Conservation (phyloP, 1,284 basidiomycete genomes). For the Ustilago vetiveriae region DNA sequence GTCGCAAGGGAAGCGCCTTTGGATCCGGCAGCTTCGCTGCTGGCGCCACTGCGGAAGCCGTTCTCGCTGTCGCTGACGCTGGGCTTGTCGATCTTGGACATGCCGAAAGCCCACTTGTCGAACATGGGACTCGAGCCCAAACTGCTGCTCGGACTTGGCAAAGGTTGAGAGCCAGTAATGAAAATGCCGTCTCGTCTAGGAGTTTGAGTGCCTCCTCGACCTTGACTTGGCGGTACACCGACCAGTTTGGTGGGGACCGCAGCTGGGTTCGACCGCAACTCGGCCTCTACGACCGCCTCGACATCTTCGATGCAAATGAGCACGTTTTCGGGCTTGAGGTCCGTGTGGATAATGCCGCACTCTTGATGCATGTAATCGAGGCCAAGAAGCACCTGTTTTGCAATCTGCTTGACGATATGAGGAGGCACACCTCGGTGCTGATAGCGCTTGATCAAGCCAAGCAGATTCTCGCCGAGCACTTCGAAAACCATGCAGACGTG, state of each 20-base stretch:
- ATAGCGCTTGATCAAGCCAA: slow-evolving; percentile 94
- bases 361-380: slow-evolving; percentile 97
- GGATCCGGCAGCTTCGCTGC: slow-evolving; percentile 48
- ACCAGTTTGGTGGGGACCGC: slow-evolving; percentile 81
- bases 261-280: slow-evolving; percentile 75
- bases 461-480: slow-evolving; percentile 96
- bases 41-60: slow-evolving; percentile 45
- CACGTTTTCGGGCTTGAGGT: slow-evolving; percentile 98
- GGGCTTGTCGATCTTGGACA: slow-evolving; percentile 74
- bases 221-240: slow-evolving; percentile 93
- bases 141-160: slow-evolving; percentile 80
- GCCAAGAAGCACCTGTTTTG: slow-evolving; percentile 93
- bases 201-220: slow-evolving; percentile 95
- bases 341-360: slow-evolving; percentile 84
- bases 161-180: slow-evolving; percentile 92
- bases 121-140: slow-evolving; percentile 81
- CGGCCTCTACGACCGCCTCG: slow-evolving; percentile 88
- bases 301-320: slow-evolving; percentile 97
- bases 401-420: slow-evolving; percentile 92
- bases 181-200: slow-evolving; percentile 86
- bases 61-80: slow-evolving; percentile 50
- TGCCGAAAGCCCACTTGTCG: slow-evolving; percentile 90
- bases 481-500: slow-evolving; percentile 99
- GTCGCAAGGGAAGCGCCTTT: slow-evolving; percentile 43
- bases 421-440: slow-evolving; percentile 96